Conservation (phyloP, 2,329 filamentous ascomycete species). For the Penicillium sp. region DNA sequence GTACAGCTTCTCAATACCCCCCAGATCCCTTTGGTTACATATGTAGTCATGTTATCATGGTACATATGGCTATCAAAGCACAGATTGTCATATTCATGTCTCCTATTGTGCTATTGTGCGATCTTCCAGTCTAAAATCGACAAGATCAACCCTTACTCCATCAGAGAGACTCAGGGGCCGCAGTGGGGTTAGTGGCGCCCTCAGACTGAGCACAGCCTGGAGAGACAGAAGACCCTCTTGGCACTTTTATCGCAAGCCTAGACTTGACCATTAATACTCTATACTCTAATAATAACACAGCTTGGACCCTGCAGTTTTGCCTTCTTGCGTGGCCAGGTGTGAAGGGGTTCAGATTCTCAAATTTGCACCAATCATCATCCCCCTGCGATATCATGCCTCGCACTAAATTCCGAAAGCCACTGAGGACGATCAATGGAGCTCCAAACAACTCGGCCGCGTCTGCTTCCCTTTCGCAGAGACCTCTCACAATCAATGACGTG, state of each 20-base stretch:
- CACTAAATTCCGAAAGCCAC: background rate
- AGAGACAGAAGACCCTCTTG: background rate
- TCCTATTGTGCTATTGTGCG: background rate
- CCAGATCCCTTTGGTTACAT: background rate
- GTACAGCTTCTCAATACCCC: background rate
- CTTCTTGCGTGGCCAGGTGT: background rate
- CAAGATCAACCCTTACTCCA: conserved; percentile 1
- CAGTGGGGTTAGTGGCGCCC: conserved; percentile 3
- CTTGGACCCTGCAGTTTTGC: background rate
- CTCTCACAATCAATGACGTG: conserved; percentile 7
- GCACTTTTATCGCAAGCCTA: background rate
- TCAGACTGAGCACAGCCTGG: background rate
- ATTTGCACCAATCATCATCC: conserved; percentile 1
- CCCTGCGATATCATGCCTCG: background rate
- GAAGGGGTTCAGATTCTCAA: conserved; percentile 1
- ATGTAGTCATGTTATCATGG: background rate
- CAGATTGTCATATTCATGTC: background rate
- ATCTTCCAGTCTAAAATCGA: background rate
- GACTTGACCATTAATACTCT: background rate
- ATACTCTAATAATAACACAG: conserved; percentile 1
- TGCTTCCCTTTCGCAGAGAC: background rate
- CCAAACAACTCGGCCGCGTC: conserved; percentile 5
- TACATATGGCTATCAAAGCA: no score
- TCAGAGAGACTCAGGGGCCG: conserved; percentile 6
- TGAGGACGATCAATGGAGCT: conserved; percentile 16